Base-by-base conservation (phyloP, 345 rosid genomes). In the Gossypium raimondii region DNA sequence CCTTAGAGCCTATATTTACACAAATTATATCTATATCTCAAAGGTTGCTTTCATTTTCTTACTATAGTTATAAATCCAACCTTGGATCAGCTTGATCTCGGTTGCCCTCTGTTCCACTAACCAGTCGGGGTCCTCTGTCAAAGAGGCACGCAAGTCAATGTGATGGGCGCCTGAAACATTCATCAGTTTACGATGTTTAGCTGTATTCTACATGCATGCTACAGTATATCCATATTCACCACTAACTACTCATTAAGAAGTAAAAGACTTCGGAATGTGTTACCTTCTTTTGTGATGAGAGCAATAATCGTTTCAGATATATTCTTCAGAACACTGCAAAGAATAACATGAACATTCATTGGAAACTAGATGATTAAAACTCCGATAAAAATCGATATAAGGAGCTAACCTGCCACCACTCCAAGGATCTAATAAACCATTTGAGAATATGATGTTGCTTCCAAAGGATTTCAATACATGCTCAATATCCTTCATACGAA, bases 371-470 rank as follows among this genome's bases (percentile, higher is more conserved):
- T 38, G 18, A 61, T 50, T 47, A 13, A 27, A 73, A 10, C 47
- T 29, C 55, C 4, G 63, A 41, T 44, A 74, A 61, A 38, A 73
- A 20, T 18, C 44, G 47, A 57, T 70, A 48, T 52, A 14, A 51
- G 74, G 64, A 69, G 61, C 72, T 79, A 75, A 94, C 98, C 97
- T 78, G 85, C 92, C 89, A 81, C 98, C 97, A 83, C 98, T 94
- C 95, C 97, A 94, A 48, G 98, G 98, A 91, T 94, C 97, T 80
- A 90, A 85, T 24, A 90, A 84, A 77, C 98, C 98, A 57, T 89
- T 94, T 62, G 97, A 92, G 89, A 94, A 92, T 67, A 94, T 94
- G 68, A 94, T 94, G 88, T 92, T 92, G 79, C 97, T 90, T 76
- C 97, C 97, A 63, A 91, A 94, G 22, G 44, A 62, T 82, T 86